These are phyloP conservation scores for Isabelozyma pseudorhagii DNA, from an alignment of 805 yeast species.

Conservation along the genomic window DNA sequence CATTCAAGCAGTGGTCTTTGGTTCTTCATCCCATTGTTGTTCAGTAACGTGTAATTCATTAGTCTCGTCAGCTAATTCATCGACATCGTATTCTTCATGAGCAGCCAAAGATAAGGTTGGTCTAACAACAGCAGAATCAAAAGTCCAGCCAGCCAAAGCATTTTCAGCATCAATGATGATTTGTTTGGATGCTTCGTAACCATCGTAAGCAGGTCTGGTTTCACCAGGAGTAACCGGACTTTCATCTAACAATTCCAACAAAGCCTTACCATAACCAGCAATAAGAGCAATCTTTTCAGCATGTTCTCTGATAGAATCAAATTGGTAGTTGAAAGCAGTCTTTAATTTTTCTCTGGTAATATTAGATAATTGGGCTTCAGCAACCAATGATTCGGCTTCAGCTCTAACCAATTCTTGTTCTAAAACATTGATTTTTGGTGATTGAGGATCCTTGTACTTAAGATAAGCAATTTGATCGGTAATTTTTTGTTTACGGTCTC, in stretches of 20 bases:
- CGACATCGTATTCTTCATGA: slow-evolving; percentile 54
- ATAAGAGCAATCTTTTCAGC: slow-evolving; percentile 83
- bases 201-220: slow-evolving; percentile 85
- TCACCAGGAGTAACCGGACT: slow-evolving; percentile 90
- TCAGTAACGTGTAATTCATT: slow-evolving; percentile 55
- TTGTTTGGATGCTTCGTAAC: slow-evolving; percentile 85
- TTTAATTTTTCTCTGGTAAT: slow-evolving; percentile 84
- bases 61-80: slow-evolving; percentile 49
- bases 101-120: slow-evolving; percentile 70
- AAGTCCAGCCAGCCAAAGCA: slow-evolving; percentile 81
- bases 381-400: slow-evolving; percentile 87
- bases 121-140: slow-evolving; percentile 76
- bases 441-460: slow-evolving; percentile 82
- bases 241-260: slow-evolving; percentile 78
- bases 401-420: slow-evolving; percentile 91
- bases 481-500: slow-evolving; percentile 82
- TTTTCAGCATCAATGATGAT: slow-evolving; percentile 83
- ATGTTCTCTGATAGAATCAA: slow-evolving; percentile 80
- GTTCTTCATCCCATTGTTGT: slow-evolving; percentile 40
- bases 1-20: slow-evolving; percentile 23
- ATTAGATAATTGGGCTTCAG: slow-evolving; percentile 87
- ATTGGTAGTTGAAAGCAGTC: slow-evolving; percentile 80
- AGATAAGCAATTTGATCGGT: slow-evolving; percentile 81
- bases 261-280: slow-evolving; percentile 87
- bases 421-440: slow-evolving; percentile 74